Conservation (phyloP, 208 protist species). For the Wallacemonas sp. region DNA sequence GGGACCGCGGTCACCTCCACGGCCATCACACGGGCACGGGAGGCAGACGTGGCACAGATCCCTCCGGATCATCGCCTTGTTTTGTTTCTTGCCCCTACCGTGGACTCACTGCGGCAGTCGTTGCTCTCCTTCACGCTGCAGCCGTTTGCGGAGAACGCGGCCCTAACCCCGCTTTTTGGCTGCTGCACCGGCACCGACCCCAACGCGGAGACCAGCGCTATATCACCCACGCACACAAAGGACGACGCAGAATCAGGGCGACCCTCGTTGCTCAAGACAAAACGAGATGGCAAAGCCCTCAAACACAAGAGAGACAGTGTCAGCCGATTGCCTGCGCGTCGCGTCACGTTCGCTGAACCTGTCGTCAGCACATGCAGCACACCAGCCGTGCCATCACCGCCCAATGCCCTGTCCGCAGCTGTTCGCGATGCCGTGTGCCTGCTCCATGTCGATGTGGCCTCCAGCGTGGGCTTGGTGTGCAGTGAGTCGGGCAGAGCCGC, state of each 20-base stretch:
- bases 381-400: neutral
- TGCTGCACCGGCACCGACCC: conserved; percentile 16
- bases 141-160: conserved; percentile 58
- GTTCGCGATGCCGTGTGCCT: neutral
- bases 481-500: neutral
- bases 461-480: neutral
- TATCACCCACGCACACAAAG: too few relatives aligned
- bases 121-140: conserved; percentile 62
- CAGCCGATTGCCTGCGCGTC: too few relatives aligned
- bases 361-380: neutral
- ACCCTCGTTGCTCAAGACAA: too few relatives aligned
- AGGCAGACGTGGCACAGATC: neutral
- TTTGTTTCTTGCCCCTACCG: conserved; percentile 28
- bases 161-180: conserved; percentile 60
- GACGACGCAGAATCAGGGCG: too few relatives aligned
- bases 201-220: too few relatives aligned
- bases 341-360: conserved; percentile 2
- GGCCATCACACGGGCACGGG: too few relatives aligned
- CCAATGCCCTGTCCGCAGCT: neutral
- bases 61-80: conserved; percentile 20
- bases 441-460: neutral
- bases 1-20: neutral
- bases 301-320: too few relatives aligned
- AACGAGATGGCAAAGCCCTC: too few relatives aligned
- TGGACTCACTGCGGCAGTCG: conserved; percentile 22